These are phyloP conservation scores for Kernera saxatilis DNA, from an alignment of 345 rosid species.

Conservation along the genomic window DNA sequence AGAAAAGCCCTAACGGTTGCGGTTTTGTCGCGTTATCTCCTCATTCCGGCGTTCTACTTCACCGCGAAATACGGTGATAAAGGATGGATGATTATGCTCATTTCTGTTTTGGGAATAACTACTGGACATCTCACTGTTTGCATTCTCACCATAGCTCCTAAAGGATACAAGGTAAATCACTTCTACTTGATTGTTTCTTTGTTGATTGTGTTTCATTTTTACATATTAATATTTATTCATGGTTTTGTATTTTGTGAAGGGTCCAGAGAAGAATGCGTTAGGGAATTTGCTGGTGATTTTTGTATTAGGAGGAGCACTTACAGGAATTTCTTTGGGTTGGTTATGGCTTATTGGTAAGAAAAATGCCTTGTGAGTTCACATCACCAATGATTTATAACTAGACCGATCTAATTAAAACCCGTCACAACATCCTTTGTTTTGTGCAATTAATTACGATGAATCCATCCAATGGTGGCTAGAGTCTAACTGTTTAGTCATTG, in stretches of 20 bases:
- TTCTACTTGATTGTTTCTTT: neutral
- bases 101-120: slow-evolving; percentile 64
- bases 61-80: slow-evolving; percentile 80
- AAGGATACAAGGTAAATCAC: slow-evolving; percentile 34
- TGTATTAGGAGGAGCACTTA: slow-evolving; percentile 29
- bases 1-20: slow-evolving; percentile 54
- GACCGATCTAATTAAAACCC: neutral
- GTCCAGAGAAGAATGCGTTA: slow-evolving; percentile 89
- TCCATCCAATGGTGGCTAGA: neutral
- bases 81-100: slow-evolving; percentile 87
- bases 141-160: slow-evolving; percentile 74
- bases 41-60: slow-evolving; percentile 83
- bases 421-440: too few species aligned
- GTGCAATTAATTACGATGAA: neutral
- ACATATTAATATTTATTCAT: neutral
- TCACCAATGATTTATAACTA: neutral
- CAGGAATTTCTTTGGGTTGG: slow-evolving; percentile 76
- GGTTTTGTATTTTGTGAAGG: slow-evolving; percentile 40
- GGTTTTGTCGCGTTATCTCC: slow-evolving; percentile 52
- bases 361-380: slow-evolving; percentile 32
- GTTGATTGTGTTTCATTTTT: neutral
- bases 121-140: slow-evolving; percentile 86
- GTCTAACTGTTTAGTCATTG: neutral
- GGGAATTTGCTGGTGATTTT: slow-evolving; percentile 73
- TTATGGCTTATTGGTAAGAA: slow-evolving; percentile 73